phyloP scores from a whole-genome alignment of 1,139 yeast genomes.

The Yarrowia galli region DNA sequence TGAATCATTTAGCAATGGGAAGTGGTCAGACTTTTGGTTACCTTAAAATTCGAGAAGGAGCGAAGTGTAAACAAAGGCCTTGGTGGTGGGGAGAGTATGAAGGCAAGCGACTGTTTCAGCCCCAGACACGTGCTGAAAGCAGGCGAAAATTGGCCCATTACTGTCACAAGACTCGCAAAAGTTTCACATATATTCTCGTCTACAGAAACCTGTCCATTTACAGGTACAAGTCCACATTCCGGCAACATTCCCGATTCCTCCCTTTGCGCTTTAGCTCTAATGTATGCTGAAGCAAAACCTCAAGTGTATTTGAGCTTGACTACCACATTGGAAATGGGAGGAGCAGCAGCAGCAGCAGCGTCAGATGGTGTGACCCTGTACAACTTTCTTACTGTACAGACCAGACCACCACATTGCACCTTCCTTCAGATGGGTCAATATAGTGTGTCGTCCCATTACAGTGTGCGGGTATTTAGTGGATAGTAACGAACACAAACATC shows the following conservation, averaged over 20 bases:
- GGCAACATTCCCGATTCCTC: slow-evolving; percentile 4
- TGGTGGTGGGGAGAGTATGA: slow-evolving; percentile 10
- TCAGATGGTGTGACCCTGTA: slow-evolving; percentile 20
- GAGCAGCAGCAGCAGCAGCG: not conserved
- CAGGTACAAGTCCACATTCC: not conserved
- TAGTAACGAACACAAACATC: not conserved
- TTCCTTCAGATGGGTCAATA: not conserved
- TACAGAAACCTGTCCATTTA: not conserved
- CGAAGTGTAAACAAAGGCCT: slow-evolving; percentile 29
- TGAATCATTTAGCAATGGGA: slow-evolving; percentile 16
- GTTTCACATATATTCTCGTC: not conserved
- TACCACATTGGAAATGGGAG: not conserved
- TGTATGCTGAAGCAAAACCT: slow-evolving; percentile 25
- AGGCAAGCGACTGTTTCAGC: slow-evolving; percentile 13
- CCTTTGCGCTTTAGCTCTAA: slow-evolving; percentile 18
- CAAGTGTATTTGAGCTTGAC: slow-evolving; percentile 14
- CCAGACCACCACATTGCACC: not conserved
- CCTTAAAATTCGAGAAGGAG: slow-evolving; percentile 17
- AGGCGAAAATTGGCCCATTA: not conserved
- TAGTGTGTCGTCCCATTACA: not conserved
- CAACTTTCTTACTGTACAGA: not conserved
- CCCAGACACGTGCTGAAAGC: not conserved
- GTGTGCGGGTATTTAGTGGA: not conserved
- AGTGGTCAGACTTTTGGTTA: slow-evolving; percentile 36
- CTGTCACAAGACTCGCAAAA: not conserved